phyloP scores from a whole-genome alignment of 2,329 filamentous ascomycete genomes.

The Ophiosphaerella herpotricha region DNA sequence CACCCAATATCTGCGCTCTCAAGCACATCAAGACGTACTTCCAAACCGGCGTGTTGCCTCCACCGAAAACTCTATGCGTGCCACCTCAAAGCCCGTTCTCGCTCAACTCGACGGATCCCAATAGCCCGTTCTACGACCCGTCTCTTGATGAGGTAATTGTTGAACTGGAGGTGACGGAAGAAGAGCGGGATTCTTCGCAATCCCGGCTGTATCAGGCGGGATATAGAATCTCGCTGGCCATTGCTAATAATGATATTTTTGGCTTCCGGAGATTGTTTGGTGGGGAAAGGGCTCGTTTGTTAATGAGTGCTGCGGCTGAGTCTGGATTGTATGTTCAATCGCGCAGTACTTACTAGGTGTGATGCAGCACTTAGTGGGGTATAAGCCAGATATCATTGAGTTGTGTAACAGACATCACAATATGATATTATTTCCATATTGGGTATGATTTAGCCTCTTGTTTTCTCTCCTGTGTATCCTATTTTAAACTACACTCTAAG shows the following conservation, averaged over 20 bases:
- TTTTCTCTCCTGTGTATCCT: too few relatives aligned
- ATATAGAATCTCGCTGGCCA: neutral
- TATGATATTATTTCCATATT: too few relatives aligned
- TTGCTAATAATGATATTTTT: neutral
- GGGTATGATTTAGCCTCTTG: too few relatives aligned
- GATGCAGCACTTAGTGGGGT: too few relatives aligned
- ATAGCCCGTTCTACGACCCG: conserved; percentile 33
- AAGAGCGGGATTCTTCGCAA: neutral
- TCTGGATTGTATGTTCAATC: too few relatives aligned
- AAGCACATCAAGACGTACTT: conserved; percentile 46
- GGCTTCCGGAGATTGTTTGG: conserved; percentile 6
- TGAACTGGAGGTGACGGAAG: neutral
- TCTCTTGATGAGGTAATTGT: conserved; percentile 2
- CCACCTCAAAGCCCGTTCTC: conserved; percentile 38
- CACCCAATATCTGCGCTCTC: conserved; percentile 44
- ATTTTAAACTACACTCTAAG: too few relatives aligned
- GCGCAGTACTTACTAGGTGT: too few relatives aligned
- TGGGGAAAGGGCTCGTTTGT: neutral
- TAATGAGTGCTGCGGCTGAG: too few relatives aligned
- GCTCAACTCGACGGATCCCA: conserved; percentile 47
- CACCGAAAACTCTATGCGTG: conserved; percentile 50
- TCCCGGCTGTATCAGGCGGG: conserved; percentile 6
- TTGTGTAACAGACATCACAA: too few relatives aligned
- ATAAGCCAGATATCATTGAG: too few relatives aligned
- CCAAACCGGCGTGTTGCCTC: conserved; percentile 52